Evolutionary conservation across 192 early-diverging fungal species (phyloP), one percentile per base, ranked within the genome.

Genomic region (Coemansia sp.): DNA sequence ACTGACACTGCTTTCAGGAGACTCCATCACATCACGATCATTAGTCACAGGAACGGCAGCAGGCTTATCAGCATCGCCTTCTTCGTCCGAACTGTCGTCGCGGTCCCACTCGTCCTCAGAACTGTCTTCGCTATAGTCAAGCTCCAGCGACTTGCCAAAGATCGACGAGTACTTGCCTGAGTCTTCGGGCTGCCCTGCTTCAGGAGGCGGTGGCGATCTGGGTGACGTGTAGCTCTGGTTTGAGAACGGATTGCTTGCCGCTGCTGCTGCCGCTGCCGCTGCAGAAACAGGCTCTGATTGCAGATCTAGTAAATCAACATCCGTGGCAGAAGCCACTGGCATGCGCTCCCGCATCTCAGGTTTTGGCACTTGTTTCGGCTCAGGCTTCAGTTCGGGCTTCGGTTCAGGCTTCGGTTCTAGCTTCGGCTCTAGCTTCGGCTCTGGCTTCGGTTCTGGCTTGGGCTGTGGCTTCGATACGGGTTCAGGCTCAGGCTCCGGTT

Each of bases 81-180:
- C 72, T 35, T 80, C 77, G 43, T 80, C 77, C 6, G 77, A 80
- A 41, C 71, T 74, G 34, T 80, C 76, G 35, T 77, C 72, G 43
- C 63, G 67, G 42, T 80, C 77, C 77, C 77, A 80, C 35, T 73
- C 76, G 23, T 76, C 65, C 0, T 79, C 76, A 0, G 66, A 69
- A 55, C 69, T 70, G 53, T 62, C 65, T 40, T 67, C 68, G 41
- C 67, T 66, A 34, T 62, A 69, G 46, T 65, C 63, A 11, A 65
- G 33, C 34, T 71, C 69, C 10, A 71, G 41, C 42, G 69, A 71
- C n/a, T 71, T 63, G 32, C 35, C 54, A 48, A 71, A 71, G 45
- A 65, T 71, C 9, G 57, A 48, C 13, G 60, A 29, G 43, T 69
- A 69, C 9, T 33, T 46, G 25, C 34, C 11, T 22, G 17, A 0